Evolutionary conservation across 441 rosid genomes (phyloP), one percentile per base, ranked within the genome.

Genomic region (Biscutella auriculata): DNA sequence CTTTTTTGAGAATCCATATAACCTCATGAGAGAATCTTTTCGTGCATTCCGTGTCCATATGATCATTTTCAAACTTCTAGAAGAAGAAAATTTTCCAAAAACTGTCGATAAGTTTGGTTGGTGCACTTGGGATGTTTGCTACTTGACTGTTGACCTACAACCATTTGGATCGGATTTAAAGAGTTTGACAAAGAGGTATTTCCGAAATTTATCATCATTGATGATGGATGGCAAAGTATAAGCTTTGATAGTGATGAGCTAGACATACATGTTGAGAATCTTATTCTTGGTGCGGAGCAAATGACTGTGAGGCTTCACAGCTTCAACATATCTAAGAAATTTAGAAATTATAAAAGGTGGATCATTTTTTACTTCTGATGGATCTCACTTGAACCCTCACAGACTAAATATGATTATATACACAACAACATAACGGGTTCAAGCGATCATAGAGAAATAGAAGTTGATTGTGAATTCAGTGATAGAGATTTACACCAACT

Each of bases 91-190:
- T 17, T 67, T 57, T 5, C 93, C 91, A 1, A 50, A 74, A 2
- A 55, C 84, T 19, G 56, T 72, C n/a, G 73, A 86, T 36, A 84
- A 84, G 73, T 89, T 87, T 29, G 95, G 97, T 10, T 87, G 93
- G 95, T 89, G 97, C 69, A 86, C 97, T 39, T 89, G 93, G 95
- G 95, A 89, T 66, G 85, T 95, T 8, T 81, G 86, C 60, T 86
- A 84, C 64, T 73, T 86, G 6, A 73, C 87, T 0, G 93, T 89
- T 11, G 88, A 81, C 41, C 95, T 2, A 68, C 71, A 5, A 87
- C 85, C 5, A 57, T 82, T 13, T 84, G 87, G 87, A 77, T 71
- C 8, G 94, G 94, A 7, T 71, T 87, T 50, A 80, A 84, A 23
- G 91, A 84, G 43, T 79, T 89, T 32, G 53, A 44, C 2, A 85